Evolutionary conservation across 2,329 filamentous ascomycete genomes (phyloP).

Genomic region (Dothideomycetes sp.): DNA sequence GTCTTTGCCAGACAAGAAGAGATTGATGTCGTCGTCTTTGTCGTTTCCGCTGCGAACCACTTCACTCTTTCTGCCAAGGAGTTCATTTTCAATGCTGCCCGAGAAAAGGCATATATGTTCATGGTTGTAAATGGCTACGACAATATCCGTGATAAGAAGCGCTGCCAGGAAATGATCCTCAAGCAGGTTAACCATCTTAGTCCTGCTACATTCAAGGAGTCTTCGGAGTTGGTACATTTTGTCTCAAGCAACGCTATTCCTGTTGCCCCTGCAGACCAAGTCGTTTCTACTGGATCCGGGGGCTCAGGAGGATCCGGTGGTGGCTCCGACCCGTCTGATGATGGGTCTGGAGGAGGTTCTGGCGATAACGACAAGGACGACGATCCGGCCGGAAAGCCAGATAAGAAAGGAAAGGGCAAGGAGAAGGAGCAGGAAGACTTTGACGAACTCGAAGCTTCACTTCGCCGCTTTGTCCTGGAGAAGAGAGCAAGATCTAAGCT

Average conservation of each 20-base stretch:
- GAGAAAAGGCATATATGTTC: conserved; percentile 97
- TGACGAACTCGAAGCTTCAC: conserved; percentile 74
- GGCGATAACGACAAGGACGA: conserved; percentile 31
- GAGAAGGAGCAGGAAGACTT: conserved; percentile 76
- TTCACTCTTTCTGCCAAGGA: conserved; percentile 97
- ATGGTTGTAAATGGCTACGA: conserved; percentile 98
- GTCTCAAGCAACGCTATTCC: conserved; percentile 96
- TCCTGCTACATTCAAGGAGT: conserved; percentile 85
- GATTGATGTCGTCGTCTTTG: conserved; percentile 97
- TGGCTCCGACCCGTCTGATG: conserved; percentile 21
- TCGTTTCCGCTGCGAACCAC: conserved; percentile 94
- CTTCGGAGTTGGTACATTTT: conserved; percentile 88
- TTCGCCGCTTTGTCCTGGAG: conserved; percentile 88
- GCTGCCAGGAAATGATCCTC: conserved; percentile 86
- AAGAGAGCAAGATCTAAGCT: conserved; percentile 93
- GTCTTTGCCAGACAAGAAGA: conserved; percentile 96
- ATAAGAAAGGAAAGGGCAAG: conserved; percentile 60
- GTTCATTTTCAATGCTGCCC: conserved; percentile 89
- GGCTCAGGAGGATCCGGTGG: conserved; percentile 40
- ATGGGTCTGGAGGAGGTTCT: conserved; percentile 29
- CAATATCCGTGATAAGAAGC: conserved; percentile 80
- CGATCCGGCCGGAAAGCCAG: conserved; percentile 45
- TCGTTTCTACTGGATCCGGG: conserved; percentile 47
- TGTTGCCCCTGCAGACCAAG: conserved; percentile 50
- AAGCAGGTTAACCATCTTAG: conserved; percentile 85